Evolutionary conservation across 2,329 filamentous ascomycete species (phyloP), one percentile per base, ranked within the genome.

Genomic region (Colletotrichum tropicale): DNA sequence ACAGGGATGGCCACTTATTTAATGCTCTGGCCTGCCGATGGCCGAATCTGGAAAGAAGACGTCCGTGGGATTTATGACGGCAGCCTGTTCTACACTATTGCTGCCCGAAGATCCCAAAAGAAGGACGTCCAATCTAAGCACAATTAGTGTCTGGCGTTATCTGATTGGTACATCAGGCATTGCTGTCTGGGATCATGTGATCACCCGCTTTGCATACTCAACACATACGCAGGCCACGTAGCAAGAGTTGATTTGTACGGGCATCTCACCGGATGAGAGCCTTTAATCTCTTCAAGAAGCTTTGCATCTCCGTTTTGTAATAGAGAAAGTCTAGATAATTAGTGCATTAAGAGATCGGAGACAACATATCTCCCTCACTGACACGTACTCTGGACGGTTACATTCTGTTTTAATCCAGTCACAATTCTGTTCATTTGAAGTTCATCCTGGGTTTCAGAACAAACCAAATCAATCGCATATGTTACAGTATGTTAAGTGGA

Each of bases 11-110:
- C 76, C 0, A 88, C 88, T 1, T 91, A 89, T 72, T 78, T 91
- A 18, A 82, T 92, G 60, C 82, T 91, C 2, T 80, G 79, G 87
- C 89, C 90, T 0, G 85, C 87, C 55, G 89, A 92, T 79, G 90
- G 90, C 0, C 83, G 84, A 66, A 86, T 92, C 82, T 85, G 82
- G 79, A 92, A 92, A 81, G 90, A 92, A 61, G 90, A 92, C 10
- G 75, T 81, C 9, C 78, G 80, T 1, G 74, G 75, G 5, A 32
- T 81, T 7, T 81, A 79, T 8, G 80, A 81, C 43, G 80, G 76
- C n/a, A 76, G 74, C 65, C 16, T 74, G 8, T 73, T 76, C 26
- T 70, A 78, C 68, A 75, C 38, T 13, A 71, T 70, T 58, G 71
- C 61, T 9, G 62, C 38, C 8, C 56, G 69, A 4, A 52, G 67